Percentiles rank a stretch among this genome's conserved stretches.
phyloP scores from a whole-genome alignment of 1,284 basidiomycete species.

The Inonotus hispidus region DNA sequence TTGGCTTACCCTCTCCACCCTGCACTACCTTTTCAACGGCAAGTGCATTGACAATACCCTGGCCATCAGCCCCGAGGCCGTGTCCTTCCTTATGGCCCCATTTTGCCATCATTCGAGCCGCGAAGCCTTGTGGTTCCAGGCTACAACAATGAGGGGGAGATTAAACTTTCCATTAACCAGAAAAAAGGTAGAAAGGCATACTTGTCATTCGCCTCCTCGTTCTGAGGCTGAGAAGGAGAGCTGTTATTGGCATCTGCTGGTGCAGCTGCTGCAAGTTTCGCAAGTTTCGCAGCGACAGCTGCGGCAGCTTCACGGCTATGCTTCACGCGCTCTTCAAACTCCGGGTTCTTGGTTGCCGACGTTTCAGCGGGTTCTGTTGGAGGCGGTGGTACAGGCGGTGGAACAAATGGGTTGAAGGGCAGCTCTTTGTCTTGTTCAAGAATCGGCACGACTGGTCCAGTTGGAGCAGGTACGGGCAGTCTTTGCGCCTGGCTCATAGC shows the following conservation, averaged over 20 bases:
- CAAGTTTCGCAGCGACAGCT: slow-evolving; percentile 70
- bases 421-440: slow-evolving; percentile 28
- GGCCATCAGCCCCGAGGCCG: slow-evolving; percentile 78
- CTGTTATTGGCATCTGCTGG: slow-evolving; percentile 22
- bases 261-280: slow-evolving; percentile 47
- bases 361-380: slow-evolving; percentile 34
- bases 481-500: slow-evolving; percentile 43
- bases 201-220: slow-evolving; percentile 8
- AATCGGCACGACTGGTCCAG: slow-evolving; percentile 31
- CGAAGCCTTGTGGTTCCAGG: slow-evolving; percentile 65
- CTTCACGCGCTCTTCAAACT: slow-evolving; percentile 46
- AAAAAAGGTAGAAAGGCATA: not conserved
- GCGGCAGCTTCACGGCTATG: slow-evolving; percentile 69
- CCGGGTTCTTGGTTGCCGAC: slow-evolving; percentile 24
- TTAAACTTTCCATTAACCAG: not conserved
- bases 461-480: slow-evolving; percentile 27
- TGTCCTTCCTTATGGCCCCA: slow-evolving; percentile 94
- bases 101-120: slow-evolving; percentile 81
- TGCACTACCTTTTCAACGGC: slow-evolving; percentile 63
- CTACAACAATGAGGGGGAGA: slow-evolving; percentile 30
- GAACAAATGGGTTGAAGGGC: slow-evolving; percentile 63
- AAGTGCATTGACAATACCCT: slow-evolving; percentile 85
- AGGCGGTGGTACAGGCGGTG: slow-evolving; percentile 47
- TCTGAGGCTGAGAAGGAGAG: slow-evolving; percentile 26
- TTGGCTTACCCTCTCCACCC: slow-evolving; percentile 36